Evolutionary conservation across 116 monocot genomes (phyloP).

Genomic region (Cymodocea nodosa): DNA sequence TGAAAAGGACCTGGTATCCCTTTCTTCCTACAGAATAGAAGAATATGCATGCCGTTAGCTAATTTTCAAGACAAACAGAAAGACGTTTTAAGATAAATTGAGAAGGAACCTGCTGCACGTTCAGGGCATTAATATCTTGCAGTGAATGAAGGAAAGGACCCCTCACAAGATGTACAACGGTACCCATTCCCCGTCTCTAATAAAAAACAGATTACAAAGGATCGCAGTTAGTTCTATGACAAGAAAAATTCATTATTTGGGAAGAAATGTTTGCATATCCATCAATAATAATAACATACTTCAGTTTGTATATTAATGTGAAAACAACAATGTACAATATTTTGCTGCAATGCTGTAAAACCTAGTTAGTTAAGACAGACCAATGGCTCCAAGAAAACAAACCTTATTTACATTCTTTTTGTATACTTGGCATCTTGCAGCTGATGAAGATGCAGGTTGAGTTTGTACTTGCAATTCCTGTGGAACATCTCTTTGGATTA

Average conservation of each 20-base stretch:
- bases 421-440: constrained; percentile 67
- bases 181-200: constrained; percentile 39
- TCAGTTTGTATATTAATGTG: no score
- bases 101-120: constrained; percentile 32
- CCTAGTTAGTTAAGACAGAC: no score
- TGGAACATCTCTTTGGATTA: constrained; percentile 37
- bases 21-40: constrained; percentile 42
- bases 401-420: constrained; percentile 41
- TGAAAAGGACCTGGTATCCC: constrained; percentile 57
- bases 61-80: neutral
- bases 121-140: constrained; percentile 41
- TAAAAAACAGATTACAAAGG: neutral
- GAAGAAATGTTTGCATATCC: neutral
- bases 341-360: no score
- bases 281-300: neutral
- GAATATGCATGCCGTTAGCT: neutral
- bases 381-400: constrained; percentile 1
- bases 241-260: no score
- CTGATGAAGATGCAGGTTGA: constrained; percentile 35
- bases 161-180: constrained; percentile 48
- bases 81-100: neutral
- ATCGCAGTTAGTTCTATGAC: no score
- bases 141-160: constrained; percentile 53
- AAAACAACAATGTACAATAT: no score
- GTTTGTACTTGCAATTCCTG: constrained; percentile 17